Evolutionary conservation across 768 basidiomycete species (phyloP).

Genomic region (Agaricus sinodeliciosus): DNA sequence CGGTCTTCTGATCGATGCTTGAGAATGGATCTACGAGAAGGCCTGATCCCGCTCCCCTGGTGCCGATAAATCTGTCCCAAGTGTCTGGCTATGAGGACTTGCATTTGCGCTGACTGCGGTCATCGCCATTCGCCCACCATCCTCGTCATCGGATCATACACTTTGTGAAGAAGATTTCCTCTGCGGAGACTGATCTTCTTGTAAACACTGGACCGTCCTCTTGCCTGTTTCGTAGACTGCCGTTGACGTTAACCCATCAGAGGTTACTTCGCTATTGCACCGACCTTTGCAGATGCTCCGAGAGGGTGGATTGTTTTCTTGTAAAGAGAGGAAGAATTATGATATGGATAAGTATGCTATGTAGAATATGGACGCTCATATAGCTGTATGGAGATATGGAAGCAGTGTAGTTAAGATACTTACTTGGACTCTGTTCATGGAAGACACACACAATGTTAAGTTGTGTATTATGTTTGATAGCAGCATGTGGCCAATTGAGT

Average conservation of each 20-base stretch:
- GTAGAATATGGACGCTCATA: neutral
- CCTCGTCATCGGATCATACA: slow-evolving; percentile 2
- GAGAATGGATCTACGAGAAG: neutral
- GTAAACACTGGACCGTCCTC: neutral
- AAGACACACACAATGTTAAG: too few relatives aligned
- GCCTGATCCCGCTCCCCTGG: neutral
- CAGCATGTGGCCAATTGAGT: too few relatives aligned
- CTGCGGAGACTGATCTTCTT: neutral
- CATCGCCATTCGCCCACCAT: neutral
- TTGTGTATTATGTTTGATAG: too few relatives aligned
- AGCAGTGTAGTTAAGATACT: neutral
- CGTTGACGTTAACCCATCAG: neutral
- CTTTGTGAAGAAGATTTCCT: neutral
- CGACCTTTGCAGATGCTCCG: too few relatives aligned
- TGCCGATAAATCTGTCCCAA: neutral
- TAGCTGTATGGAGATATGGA: neutral
- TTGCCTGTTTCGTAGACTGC: neutral
- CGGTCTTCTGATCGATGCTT: slow-evolving; percentile 62
- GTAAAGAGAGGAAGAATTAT: neutral
- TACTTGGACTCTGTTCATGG: neutral
- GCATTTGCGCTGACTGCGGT: neutral
- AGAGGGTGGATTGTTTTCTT: neutral
- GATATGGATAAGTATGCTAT: neutral
- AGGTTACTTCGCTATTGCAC: neutral
- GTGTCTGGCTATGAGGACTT: neutral